Conservation (phyloP, 345 rosid genomes). For the Citrus australasica region DNA sequence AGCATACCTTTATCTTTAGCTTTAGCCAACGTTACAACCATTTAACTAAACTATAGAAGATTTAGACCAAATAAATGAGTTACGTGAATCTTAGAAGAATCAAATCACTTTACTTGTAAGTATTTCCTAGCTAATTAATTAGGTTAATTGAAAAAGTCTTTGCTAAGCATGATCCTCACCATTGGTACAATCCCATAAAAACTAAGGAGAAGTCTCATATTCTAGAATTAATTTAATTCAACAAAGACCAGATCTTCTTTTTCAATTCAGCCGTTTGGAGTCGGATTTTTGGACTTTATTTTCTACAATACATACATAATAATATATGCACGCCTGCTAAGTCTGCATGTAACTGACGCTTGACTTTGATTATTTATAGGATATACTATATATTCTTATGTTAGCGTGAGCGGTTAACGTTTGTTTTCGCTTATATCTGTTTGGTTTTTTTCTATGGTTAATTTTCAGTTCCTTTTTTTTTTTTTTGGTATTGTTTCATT, state of each 20-base stretch:
- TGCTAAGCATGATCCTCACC: too few relatives aligned
- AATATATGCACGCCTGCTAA: background rate
- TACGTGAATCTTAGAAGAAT: background rate
- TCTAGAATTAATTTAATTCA: background rate
- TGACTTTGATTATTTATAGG: background rate
- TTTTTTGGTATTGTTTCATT: background rate
- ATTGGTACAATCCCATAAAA: background rate
- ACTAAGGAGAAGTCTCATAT: background rate
- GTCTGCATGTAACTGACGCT: background rate
- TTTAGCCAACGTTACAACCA: too few relatives aligned
- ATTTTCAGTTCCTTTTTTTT: background rate
- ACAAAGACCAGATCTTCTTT: background rate
- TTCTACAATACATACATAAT: background rate
- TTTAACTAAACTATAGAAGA: background rate
- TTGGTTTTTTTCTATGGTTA: background rate
- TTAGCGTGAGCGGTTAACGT: background rate
- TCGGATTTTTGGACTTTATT: background rate
- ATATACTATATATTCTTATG: background rate
- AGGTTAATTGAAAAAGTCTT: too few relatives aligned
- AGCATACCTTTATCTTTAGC: too few relatives aligned
- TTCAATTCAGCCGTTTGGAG: background rate
- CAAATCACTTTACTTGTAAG: background rate
- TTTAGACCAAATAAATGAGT: background rate
- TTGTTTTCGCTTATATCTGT: background rate
- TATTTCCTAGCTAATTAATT: too few relatives aligned